Evolutionary conservation across 2,329 filamentous ascomycete genomes (phyloP).

Genomic region (Camptophora hylomeconis): DNA sequence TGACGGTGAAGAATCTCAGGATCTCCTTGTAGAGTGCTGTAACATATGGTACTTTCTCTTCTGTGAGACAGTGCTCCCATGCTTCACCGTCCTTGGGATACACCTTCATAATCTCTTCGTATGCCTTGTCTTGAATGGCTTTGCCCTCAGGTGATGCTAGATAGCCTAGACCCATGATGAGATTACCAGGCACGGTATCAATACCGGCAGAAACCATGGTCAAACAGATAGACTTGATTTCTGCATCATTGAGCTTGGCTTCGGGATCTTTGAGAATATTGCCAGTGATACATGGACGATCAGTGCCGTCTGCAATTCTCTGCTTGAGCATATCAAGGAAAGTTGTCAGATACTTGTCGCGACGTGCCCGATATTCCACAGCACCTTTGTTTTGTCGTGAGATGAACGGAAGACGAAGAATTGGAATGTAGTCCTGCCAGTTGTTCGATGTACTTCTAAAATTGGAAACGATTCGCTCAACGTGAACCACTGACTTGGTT

Average conservation of each 20-base stretch:
- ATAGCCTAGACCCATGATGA: conserved; percentile 69
- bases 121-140: conserved; percentile 55
- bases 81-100: conserved; percentile 58
- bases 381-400: conserved; percentile 48
- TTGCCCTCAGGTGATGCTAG: conserved; percentile 56
- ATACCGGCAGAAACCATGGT: conserved; percentile 73
- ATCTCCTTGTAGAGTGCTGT: conserved; percentile 69
- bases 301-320: conserved; percentile 47
- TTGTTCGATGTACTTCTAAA: conserved; percentile 71
- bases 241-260: conserved; percentile 56
- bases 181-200: conserved; percentile 67
- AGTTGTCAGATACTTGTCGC: conserved; percentile 52
- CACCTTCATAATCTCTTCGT: conserved; percentile 55
- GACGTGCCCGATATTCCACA: conserved; percentile 50
- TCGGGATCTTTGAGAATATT: conserved; percentile 60
- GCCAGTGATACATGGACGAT: conserved; percentile 55
- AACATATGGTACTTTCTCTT: conserved; percentile 66
- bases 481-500: conserved; percentile 44
- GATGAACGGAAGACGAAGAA: conserved; percentile 51
- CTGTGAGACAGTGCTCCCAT: conserved; percentile 59
- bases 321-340: conserved; percentile 49
- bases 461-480: conserved; percentile 63
- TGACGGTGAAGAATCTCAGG: conserved; percentile 65
- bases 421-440: conserved; percentile 72
- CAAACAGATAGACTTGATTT: conserved; percentile 67